Base-by-base conservation (phyloP, 2,329 filamentous ascomycete genomes). In the Aspergillus sp. region DNA sequence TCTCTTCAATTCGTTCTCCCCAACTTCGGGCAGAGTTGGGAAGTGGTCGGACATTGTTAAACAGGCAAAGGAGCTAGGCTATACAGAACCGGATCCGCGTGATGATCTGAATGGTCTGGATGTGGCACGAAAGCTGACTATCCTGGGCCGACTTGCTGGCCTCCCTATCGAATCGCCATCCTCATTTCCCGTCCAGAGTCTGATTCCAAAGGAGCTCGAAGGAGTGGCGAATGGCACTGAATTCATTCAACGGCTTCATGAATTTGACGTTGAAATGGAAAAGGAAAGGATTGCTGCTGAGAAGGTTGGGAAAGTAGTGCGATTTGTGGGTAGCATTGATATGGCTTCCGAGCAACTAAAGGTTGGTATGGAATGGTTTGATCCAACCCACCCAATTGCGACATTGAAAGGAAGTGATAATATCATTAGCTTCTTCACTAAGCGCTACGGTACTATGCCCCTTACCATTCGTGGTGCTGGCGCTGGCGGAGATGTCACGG, bases 371-470 rank as follows among this genome's bases (percentile, higher is more conserved):
- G 85, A 96, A 76, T 88, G 86, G 70, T 90, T 90, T 57, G 90
- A 95, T 54, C 82, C 81, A 56, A 87, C 86, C 48, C 89, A 94
- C 62, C 88, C 93, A 9, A 96, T 98, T 70, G 93, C 93, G 10
- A 86, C 87, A 38, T 77, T 98, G 46, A 95, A 95, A 78, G 93
- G 93, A 31, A 97, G 90, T 67, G 93, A 97, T 66, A 98, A 98
- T 74, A 95, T 98, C 65, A 95, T 98, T 64, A 95, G 85, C 75
- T 96, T 98, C 76, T 95, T 96, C 71, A 98, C 93, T 5, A 86
- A 94, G 76, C 80, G 93, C 59, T 98, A 98, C 64, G 90, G 90
- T 46, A 79, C 76, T 62, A 94, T 91, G 69, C 90, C 93, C 35
- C 75, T 98, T 50, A 95, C 96, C 62, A 81, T 98, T 51, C 91